Percentiles rank a stretch among this genome's conserved stretches.
phyloP scores from a whole-genome alignment of 495 filamentous ascomycete genomes.

The Neurospora hispaniola region DNA sequence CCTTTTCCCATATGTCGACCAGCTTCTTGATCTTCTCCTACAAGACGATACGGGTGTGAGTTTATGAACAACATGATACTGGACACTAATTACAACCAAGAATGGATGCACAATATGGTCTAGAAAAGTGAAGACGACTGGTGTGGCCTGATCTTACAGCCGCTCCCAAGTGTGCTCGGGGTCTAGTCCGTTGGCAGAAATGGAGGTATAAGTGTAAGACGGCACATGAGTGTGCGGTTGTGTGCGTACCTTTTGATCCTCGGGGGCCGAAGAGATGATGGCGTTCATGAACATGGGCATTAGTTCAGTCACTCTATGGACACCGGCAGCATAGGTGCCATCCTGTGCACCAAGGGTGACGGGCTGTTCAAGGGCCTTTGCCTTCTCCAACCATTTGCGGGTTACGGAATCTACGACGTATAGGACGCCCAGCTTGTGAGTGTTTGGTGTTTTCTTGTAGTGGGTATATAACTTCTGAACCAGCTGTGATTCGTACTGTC shows the following conservation, averaged over 20 bases:
- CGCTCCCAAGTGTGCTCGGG: neutral
- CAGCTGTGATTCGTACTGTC: constrained; percentile 86
- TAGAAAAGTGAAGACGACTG: neutral
- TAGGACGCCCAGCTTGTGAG: constrained; percentile 96
- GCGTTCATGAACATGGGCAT: constrained; percentile 92
- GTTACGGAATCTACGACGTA: constrained; percentile 99
- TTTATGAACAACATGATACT: constrained; percentile 17
- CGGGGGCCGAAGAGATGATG: constrained; percentile 76
- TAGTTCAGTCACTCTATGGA: constrained; percentile 92
- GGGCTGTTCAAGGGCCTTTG: constrained; percentile 72
- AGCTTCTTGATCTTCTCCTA: constrained; percentile 97
- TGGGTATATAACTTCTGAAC: constrained; percentile 94
- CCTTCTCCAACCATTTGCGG: constrained; percentile 94
- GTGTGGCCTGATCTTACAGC: neutral
- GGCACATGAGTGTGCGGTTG: constrained; percentile 8
- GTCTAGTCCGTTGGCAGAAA: neutral
- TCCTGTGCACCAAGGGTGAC: constrained; percentile 66
- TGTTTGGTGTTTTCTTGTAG: constrained; percentile 89
- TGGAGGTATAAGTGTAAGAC: neutral
- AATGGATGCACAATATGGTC: neutral
- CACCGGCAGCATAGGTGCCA: constrained; percentile 89
- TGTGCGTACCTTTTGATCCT: constrained; percentile 95
- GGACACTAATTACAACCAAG: neutral
- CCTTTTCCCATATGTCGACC: constrained; percentile 96
- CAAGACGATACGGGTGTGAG: constrained; percentile 31